Conservation (phyloP, 495 filamentous ascomycete genomes). For the Trichoderma asperelloides region DNA sequence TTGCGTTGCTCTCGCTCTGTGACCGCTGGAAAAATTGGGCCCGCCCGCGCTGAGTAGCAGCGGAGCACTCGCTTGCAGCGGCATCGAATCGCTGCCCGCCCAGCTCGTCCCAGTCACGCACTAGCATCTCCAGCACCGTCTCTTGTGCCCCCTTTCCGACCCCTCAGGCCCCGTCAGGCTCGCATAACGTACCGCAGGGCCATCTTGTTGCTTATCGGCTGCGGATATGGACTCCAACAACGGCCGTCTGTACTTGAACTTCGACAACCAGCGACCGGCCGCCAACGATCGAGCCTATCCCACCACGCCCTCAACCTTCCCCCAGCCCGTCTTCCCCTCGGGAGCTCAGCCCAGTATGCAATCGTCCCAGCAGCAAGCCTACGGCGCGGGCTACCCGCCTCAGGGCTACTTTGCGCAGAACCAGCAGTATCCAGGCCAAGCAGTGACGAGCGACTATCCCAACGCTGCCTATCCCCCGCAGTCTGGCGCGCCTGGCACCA, state of each 20-base stretch:
- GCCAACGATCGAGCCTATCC: conserved; percentile 78
- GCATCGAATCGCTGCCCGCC: background rate
- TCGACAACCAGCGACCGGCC: conserved; percentile 49
- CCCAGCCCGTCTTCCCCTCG: conserved; percentile 65
- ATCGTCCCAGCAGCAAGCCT: conserved; percentile 28
- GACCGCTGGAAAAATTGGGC: background rate
- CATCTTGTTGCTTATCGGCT: conserved; percentile 7
- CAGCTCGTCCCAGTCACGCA: background rate
- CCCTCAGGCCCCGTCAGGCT: conserved; percentile 9
- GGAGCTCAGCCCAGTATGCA: conserved; percentile 37
- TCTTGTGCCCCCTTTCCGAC: conserved; percentile 9
- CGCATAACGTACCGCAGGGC: background rate
- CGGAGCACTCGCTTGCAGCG: conserved; percentile 4
- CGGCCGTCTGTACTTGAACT: conserved; percentile 64
- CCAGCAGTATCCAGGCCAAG: conserved; percentile 16
- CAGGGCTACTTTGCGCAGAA: conserved; percentile 24
- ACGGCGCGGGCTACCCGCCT: conserved; percentile 12
- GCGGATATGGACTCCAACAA: conserved; percentile 43
- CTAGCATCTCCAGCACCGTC: conserved; percentile 2
- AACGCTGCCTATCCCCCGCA: conserved; percentile 49
- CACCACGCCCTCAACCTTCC: conserved; percentile 93
- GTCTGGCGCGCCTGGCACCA: conserved; percentile 46
- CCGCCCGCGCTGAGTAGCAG: background rate
- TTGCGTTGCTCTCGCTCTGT: background rate
- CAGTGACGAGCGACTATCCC: conserved; percentile 23